Evolutionary conservation across 495 filamentous ascomycete genomes (phyloP).

Genomic region (Neurospora sp.): DNA sequence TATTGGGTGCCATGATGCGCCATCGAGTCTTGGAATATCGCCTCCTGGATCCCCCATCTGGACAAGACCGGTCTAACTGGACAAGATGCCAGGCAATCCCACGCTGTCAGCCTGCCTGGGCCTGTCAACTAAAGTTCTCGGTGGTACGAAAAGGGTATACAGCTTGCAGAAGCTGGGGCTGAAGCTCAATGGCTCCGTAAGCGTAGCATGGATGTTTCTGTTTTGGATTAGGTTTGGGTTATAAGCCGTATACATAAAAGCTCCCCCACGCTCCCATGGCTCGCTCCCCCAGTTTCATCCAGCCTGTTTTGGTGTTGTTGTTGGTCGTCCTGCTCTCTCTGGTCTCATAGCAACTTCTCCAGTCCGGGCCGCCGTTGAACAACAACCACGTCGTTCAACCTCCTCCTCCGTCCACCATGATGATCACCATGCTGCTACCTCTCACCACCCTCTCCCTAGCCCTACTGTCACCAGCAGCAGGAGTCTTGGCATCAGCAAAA

Average conservation of each 20-base stretch:
- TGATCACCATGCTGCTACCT: not conserved
- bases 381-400: not conserved
- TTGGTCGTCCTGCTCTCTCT: not conserved
- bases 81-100: not conserved
- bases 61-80: not conserved
- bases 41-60: not conserved
- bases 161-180: not conserved
- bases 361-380: not conserved
- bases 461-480: not conserved
- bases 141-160: not conserved
- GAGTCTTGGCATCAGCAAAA: not conserved
- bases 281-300: not conserved
- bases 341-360: not conserved
- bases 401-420: not conserved
- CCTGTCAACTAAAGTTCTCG: not conserved
- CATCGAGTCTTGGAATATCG: not conserved
- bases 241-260: not conserved
- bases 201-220: not conserved
- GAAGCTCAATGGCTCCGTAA: not conserved
- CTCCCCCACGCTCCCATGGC: not conserved
- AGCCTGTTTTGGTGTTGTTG: not conserved
- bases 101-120: not conserved
- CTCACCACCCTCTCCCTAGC: not conserved
- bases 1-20: not conserved
- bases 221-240: not conserved